Evolutionary conservation across 495 filamentous ascomycete genomes (phyloP).

Genomic region (Lineolata rhizophorae): DNA sequence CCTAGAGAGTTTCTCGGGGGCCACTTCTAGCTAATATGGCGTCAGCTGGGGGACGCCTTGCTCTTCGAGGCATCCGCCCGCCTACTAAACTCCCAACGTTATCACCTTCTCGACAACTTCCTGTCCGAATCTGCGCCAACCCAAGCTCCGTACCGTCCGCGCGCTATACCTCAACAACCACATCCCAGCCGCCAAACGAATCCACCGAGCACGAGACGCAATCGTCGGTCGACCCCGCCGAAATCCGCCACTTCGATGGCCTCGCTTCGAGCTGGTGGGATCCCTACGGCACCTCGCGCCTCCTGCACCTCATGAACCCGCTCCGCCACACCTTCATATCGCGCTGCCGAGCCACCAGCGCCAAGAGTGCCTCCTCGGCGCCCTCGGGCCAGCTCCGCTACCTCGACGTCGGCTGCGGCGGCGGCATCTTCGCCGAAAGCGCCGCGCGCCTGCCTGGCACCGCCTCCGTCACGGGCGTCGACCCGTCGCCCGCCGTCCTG

Average conservation of each 20-base stretch:
- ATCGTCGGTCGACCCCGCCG: constrained; percentile 42
- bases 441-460: constrained; percentile 56
- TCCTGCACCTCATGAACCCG: constrained; percentile 96
- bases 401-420: constrained; percentile 89
- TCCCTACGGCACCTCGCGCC: constrained; percentile 71
- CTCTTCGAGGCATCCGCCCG: too few relatives aligned
- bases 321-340: constrained; percentile 82
- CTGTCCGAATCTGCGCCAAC: too few relatives aligned
- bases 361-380: constrained; percentile 16
- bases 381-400: constrained; percentile 23
- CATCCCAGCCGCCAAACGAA: too few relatives aligned
- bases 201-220: too few relatives aligned
- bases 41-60: too few relatives aligned
- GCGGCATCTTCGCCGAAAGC: constrained; percentile 86
- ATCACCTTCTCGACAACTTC: too few relatives aligned
- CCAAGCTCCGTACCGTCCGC: too few relatives aligned
- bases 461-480: constrained; percentile 53
- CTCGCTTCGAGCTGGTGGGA: constrained; percentile 97
- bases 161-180: too few relatives aligned
- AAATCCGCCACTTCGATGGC: constrained; percentile 82
- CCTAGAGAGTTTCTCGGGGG: too few relatives aligned
- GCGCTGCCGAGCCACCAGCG: constrained; percentile 22
- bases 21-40: too few relatives aligned
- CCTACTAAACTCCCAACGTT: too few relatives aligned
- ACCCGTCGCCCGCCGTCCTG: constrained; percentile 62